These are phyloP conservation scores for Chlamydomonas schloesseri DNA, from an alignment of 139 green algal species.

Conservation along the genomic window DNA sequence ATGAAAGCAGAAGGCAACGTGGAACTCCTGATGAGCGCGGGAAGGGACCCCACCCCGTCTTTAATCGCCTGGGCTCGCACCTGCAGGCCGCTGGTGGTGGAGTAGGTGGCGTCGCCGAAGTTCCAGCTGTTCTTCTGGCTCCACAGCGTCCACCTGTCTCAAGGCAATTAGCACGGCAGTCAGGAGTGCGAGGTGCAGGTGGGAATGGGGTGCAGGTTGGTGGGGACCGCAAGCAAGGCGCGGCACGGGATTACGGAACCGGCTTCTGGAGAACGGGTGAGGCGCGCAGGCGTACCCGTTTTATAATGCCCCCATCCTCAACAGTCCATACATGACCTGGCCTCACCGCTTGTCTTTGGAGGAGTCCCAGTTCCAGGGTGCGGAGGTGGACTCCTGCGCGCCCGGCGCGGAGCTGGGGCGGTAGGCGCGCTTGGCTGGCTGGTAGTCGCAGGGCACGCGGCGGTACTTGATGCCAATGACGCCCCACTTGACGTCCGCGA, in stretches of 20 bases:
- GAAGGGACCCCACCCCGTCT: no score
- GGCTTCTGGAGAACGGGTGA: no score
- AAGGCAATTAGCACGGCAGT: background rate
- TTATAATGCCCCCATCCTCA: no score
- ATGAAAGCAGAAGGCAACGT: no score
- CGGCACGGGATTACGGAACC: no score
- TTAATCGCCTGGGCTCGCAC: no score
- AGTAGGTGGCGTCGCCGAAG: background rate
- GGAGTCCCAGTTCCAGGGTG: slow-evolving; percentile 16
- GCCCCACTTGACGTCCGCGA: slow-evolving; percentile 45
- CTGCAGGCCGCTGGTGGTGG: background rate
- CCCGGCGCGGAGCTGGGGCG: background rate
- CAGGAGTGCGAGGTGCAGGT: no score
- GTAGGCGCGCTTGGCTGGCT: background rate
- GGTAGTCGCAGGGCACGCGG: slow-evolving; percentile 30
- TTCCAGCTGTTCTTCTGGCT: background rate
- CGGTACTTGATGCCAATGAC: slow-evolving; percentile 28
- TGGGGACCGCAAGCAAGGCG: no score
- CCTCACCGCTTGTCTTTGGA: slow-evolving; percentile 30
- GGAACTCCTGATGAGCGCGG: no score
- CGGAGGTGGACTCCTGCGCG: background rate
- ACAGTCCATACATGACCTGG: no score
- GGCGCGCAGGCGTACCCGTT: no score
- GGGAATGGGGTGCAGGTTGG: background rate
- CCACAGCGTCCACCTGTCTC: background rate